Conservation (phyloP, 1,284 basidiomycete genomes). For the Caloboletus firmus region DNA sequence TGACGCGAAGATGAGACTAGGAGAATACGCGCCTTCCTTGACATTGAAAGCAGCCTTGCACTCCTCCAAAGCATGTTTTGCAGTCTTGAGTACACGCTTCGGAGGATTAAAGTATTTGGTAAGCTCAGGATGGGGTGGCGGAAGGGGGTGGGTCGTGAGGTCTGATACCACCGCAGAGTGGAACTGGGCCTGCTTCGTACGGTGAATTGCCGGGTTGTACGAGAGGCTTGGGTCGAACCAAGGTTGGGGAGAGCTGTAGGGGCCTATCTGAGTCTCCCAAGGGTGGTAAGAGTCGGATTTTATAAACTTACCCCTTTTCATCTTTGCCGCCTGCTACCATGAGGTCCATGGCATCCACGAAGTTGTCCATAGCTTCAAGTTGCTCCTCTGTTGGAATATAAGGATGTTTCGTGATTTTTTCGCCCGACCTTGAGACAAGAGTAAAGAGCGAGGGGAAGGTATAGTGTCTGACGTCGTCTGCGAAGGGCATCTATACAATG, state of each 20-base stretch:
- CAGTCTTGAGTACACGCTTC: conserved; percentile 58
- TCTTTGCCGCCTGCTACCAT: conserved; percentile 70
- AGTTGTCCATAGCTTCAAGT: conserved; percentile 77
- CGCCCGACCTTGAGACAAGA: conserved; percentile 76
- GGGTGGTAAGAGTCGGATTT: not conserved
- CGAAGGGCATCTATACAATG: conserved; percentile 79
- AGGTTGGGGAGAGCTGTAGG: conserved; percentile 51
- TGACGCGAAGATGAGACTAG: not conserved
- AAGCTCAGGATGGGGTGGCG: conserved; percentile 83
- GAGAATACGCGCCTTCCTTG: conserved; percentile 56
- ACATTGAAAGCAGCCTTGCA: conserved; percentile 72
- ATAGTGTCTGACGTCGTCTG: conserved; percentile 88
- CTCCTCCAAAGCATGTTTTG: conserved; percentile 55
- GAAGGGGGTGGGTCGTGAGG: conserved; percentile 70
- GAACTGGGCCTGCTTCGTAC: conserved; percentile 89
- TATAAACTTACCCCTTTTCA: conserved; percentile 59
- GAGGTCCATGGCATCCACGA: conserved; percentile 87
- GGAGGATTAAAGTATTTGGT: conserved; percentile 84
- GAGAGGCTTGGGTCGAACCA: conserved; percentile 82
- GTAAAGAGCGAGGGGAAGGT: conserved; percentile 82
- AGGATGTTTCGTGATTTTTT: conserved; percentile 71
- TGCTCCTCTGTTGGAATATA: conserved; percentile 84
- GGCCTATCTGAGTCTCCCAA: conserved; percentile 1
- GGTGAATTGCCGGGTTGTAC: conserved; percentile 89
- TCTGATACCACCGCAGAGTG: conserved; percentile 80